These are phyloP conservation scores for Mortierella sp. DNA, from an alignment of 371 early-diverging fungal species.

Conservation along the genomic window DNA sequence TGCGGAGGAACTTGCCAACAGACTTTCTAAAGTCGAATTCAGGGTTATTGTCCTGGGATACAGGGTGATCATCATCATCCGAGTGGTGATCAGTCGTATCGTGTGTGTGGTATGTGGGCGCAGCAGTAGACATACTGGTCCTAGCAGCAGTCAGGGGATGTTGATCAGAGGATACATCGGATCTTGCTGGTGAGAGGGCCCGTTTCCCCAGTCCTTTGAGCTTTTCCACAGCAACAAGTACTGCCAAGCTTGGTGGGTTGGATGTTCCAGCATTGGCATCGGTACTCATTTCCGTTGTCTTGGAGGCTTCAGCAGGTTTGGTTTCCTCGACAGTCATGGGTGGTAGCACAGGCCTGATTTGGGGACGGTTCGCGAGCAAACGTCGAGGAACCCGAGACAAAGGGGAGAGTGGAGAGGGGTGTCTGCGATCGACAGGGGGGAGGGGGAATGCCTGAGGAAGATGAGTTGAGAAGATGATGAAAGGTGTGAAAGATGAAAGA, in stretches of 20 bases:
- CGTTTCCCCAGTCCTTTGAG: constrained; percentile 28
- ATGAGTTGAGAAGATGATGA: no score
- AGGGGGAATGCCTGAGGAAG: no score
- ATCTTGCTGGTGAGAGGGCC: constrained; percentile 10
- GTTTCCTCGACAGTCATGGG: no score
- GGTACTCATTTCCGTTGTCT: no score
- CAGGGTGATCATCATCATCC: constrained; percentile 5
- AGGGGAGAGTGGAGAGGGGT: no score
- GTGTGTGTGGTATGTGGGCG: constrained; percentile 11
- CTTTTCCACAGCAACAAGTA: constrained; percentile 25
- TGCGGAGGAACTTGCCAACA: constrained; percentile 31
- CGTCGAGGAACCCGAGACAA: no score
- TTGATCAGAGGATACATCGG: constrained; percentile 1
- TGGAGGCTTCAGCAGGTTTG: no score
- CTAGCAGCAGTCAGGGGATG: constrained; percentile 3
- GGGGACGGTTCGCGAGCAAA: no score
- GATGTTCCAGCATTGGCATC: background rate
- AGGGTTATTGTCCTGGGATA: constrained; percentile 24
- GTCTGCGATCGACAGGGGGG: no score
- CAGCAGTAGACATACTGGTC: background rate
- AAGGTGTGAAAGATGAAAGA: no score
- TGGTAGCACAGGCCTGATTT: no score
- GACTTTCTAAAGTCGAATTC: constrained; percentile 41
- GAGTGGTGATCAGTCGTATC: constrained; percentile 14
- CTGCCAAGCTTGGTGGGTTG: constrained; percentile 7